Evolutionary conservation across 169 alveolate species (phyloP).

Genomic region (Eimeria necatrix): DNA sequence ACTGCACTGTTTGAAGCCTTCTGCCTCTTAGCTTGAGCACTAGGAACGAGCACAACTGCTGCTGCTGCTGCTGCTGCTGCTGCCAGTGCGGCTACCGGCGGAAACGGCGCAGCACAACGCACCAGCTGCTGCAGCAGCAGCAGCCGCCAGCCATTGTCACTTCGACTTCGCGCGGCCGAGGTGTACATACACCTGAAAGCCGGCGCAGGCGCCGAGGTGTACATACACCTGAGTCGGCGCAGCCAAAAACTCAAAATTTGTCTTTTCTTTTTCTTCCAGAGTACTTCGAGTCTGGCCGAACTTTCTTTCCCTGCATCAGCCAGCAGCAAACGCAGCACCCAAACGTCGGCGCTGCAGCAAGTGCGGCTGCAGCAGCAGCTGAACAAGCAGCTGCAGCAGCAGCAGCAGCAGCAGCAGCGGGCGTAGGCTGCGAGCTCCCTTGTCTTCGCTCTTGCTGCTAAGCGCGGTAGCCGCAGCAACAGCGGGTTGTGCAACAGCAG

Average conservation of each 20-base stretch:
- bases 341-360: not conserved
- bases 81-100: not conserved
- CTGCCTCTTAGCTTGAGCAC: not conserved
- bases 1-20: not conserved
- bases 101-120: not conserved
- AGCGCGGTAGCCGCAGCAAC: too few relatives aligned
- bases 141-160: not conserved
- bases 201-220: not conserved
- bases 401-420: not conserved
- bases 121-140: slow-evolving; percentile 23
- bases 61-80: not conserved
- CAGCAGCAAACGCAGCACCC: slow-evolving; percentile 31
- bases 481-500: not conserved
- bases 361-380: not conserved
- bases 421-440: too few relatives aligned
- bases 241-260: slow-evolving; percentile 76
- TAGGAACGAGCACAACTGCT: not conserved
- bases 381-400: not conserved
- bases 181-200: not conserved
- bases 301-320: slow-evolving; percentile 82
- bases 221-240: not conserved
- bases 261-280: slow-evolving; percentile 94
- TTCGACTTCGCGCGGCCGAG: not conserved
- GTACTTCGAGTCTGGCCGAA: slow-evolving; percentile 95
- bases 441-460: too few relatives aligned